A percentile compares a stretch with the other conserved stretches of the same genome.
phyloP scores from a whole-genome alignment of 23 red algal species.

The Cyanidioschyzon merolae region DNA sequence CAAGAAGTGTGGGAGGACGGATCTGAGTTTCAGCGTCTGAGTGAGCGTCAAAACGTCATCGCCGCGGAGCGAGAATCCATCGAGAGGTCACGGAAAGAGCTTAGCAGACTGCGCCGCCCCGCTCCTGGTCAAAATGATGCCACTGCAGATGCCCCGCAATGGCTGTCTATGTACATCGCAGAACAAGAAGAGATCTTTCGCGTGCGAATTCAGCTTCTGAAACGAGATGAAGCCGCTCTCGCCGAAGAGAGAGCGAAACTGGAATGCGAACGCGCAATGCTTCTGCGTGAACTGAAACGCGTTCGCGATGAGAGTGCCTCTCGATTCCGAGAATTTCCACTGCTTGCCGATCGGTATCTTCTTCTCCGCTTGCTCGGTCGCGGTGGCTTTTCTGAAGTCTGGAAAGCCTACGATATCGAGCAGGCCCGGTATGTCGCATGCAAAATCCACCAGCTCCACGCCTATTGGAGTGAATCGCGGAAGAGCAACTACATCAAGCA shows the following conservation, averaged over 20 bases:
- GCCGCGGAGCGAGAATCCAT: constrained; percentile 27
- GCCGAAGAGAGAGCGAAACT: constrained; percentile 20
- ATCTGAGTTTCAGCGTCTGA: constrained; percentile 35
- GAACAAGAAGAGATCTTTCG: constrained; percentile 63
- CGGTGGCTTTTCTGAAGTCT: constrained; percentile 92
- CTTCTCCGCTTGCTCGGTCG: constrained; percentile 70
- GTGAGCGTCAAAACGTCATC: constrained; percentile 20
- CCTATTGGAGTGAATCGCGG: constrained; percentile 81
- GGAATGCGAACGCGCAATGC: constrained; percentile 37
- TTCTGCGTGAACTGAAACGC: constrained; percentile 68
- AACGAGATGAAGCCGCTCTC: constrained; percentile 37
- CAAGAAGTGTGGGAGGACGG: constrained; percentile 83
- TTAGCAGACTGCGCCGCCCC: constrained; percentile 25
- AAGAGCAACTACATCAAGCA: constrained; percentile 93
- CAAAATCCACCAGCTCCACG: constrained; percentile 89
- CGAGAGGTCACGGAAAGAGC: constrained; percentile 47
- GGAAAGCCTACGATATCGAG: constrained; percentile 66
- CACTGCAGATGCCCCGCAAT: neutral
- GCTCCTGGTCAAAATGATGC: neutral
- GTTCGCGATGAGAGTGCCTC: constrained; percentile 63
- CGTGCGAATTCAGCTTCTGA: constrained; percentile 33
- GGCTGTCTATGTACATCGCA: constrained; percentile 16
- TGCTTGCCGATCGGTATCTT: constrained; percentile 58
- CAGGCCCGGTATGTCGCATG: constrained; percentile 48
- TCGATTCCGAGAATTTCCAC: constrained; percentile 42